phyloP scores from a whole-genome alignment of 2,329 filamentous ascomycete genomes.

The Neopestalotiopsis sp. region DNA sequence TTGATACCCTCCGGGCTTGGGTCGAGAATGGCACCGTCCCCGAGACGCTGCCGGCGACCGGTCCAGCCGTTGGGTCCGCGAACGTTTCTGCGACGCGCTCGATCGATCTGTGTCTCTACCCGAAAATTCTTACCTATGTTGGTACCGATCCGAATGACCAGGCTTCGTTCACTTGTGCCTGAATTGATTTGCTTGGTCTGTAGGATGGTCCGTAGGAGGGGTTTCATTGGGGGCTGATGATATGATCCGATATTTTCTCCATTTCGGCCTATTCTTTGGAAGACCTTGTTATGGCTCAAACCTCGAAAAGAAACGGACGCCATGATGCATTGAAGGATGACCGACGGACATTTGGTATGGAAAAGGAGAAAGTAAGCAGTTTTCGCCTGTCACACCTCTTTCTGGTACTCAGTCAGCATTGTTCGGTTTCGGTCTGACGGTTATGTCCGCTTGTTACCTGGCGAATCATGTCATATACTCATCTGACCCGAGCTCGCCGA shows the following conservation, averaged over 20 bases:
- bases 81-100: not conserved
- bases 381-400: not conserved
- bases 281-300: no score
- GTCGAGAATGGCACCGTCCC: constrained; percentile 8
- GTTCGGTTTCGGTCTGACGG: not conserved
- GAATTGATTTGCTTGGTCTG: not conserved
- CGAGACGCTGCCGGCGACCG: constrained; percentile 8
- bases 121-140: constrained; percentile 7
- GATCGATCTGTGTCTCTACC: constrained; percentile 6
- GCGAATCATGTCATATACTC: not conserved
- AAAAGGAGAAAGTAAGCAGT: not conserved
- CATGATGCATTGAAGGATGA: not conserved
- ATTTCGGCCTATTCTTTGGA: no score
- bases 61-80: not conserved
- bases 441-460: not conserved
- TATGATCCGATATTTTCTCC: no score
- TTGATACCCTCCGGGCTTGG: constrained; percentile 10
- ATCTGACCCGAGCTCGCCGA: not conserved
- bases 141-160: constrained; percentile 3
- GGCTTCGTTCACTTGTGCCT: constrained; percentile 4
- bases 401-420: not conserved
- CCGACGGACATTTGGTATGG: not conserved
- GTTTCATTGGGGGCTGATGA: no score
- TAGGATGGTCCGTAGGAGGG: not conserved
- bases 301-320: no score